Conservation (phyloP, 768 basidiomycete species). For the Floccularia luteovirens region DNA sequence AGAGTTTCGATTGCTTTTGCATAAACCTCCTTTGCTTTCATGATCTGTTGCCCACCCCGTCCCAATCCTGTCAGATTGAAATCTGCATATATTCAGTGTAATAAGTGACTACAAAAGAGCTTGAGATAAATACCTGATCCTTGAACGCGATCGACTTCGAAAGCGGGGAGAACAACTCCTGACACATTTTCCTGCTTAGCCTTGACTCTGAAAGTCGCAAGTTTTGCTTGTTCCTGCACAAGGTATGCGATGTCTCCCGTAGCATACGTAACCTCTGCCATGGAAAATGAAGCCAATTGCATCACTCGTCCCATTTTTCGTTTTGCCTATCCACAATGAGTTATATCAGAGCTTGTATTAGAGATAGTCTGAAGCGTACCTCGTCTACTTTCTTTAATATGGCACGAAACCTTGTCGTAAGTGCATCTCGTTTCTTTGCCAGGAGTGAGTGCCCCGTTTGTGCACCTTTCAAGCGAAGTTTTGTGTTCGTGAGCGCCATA, state of each 20-base stretch:
- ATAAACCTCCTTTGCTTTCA: conserved; percentile 94
- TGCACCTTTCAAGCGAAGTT: conserved; percentile 82
- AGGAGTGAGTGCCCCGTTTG: conserved; percentile 93
- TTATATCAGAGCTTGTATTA: neutral
- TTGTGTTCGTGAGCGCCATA: conserved; percentile 94
- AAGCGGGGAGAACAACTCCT: conserved; percentile 91
- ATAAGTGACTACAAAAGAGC: neutral
- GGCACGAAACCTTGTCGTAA: conserved; percentile 89
- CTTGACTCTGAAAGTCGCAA: conserved; percentile 88
- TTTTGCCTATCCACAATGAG: conserved; percentile 62
- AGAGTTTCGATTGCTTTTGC: conserved; percentile 96
- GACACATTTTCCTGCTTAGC: conserved; percentile 98
- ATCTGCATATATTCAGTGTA: conserved; percentile 37
- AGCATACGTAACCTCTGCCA: conserved; percentile 97
- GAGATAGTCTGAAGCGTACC: conserved; percentile 31
- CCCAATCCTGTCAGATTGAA: conserved; percentile 97
- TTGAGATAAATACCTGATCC: conserved; percentile 59
- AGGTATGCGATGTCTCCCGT: conserved; percentile 97
- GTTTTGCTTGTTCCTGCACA: conserved; percentile 91
- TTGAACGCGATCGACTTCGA: conserved; percentile 82
- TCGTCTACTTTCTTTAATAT: conserved; percentile 98
- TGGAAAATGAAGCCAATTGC: conserved; percentile 97
- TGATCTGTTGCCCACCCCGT: conserved; percentile 92
- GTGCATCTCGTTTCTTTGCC: conserved; percentile 96
- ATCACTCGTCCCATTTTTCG: conserved; percentile 98